These are phyloP conservation scores for Phoma herbarum DNA, from an alignment of 2,329 filamentous ascomycete genomes.

Conservation along the genomic window DNA sequence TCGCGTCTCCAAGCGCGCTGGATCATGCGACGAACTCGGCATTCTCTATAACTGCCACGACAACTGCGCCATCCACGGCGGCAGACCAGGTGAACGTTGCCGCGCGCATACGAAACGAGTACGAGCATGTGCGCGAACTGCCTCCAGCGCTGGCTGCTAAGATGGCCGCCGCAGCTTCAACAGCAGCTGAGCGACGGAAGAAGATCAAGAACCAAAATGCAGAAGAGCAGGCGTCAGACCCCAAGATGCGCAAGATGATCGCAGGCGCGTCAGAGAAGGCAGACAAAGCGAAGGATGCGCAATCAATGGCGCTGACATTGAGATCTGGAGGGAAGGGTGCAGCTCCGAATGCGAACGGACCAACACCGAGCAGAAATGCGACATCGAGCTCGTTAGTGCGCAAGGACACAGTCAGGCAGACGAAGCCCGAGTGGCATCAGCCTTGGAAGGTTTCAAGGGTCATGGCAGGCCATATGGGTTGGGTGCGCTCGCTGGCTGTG, in stretches of 20 bases:
- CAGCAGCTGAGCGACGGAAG: conserved; percentile 69
- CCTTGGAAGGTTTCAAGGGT: conserved; percentile 99
- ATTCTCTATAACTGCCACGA: conserved; percentile 55
- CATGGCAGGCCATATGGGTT: conserved; percentile 94
- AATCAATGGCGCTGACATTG: conserved; percentile 67
- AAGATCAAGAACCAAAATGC: conserved; percentile 63
- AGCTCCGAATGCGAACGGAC: conserved; percentile 65
- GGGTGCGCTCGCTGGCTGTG: conserved; percentile 77
- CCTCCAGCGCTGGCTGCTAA: conserved; percentile 82
- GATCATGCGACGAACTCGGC: conserved; percentile 51
- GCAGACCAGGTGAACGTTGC: conserved; percentile 60
- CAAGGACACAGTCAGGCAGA: conserved; percentile 70
- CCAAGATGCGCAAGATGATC: conserved; percentile 72
- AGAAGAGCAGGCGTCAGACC: conserved; percentile 59
- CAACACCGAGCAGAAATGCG: conserved; percentile 60
- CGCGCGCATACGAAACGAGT: conserved; percentile 74
- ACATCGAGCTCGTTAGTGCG: conserved; percentile 67
- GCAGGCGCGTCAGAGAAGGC: conserved; percentile 66
- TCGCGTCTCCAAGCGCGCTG: conserved; percentile 55
- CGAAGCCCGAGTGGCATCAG: conserved; percentile 92
- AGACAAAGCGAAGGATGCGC: conserved; percentile 54
- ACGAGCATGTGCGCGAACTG: conserved; percentile 77
- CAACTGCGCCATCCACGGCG: conserved; percentile 55
- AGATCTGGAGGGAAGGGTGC: conserved; percentile 57
- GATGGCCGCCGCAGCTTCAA: conserved; percentile 69